Conservation (phyloP, 352 stramenopile species). For the Phytophthora rubi region DNA sequence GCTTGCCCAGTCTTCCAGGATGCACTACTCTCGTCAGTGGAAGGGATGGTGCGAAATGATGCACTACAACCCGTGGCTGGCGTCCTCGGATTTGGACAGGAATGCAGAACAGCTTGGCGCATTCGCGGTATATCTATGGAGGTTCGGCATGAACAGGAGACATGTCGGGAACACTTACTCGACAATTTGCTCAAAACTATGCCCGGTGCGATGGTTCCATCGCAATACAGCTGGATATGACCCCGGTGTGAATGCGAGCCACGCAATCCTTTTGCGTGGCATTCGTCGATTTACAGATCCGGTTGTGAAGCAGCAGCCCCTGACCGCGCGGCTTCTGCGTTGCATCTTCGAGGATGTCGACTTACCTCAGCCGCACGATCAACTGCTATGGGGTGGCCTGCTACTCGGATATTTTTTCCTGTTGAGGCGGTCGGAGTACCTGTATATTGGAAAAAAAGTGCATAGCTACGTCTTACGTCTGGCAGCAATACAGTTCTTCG, state of each 20-base stretch:
- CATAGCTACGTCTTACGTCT: constrained; percentile 24
- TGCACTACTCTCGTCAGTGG: too few species aligned
- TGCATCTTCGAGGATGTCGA: not conserved
- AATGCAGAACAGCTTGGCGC: too few species aligned
- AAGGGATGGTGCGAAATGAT: too few species aligned
- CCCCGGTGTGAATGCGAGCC: constrained; percentile 20
- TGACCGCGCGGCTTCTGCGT: constrained; percentile 10
- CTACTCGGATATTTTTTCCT: constrained; percentile 31
- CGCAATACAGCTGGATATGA: constrained; percentile 24
- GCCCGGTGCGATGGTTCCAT: constrained; percentile 23
- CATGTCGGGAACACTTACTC: constrained; percentile 22
- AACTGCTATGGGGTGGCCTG: constrained; percentile 22
- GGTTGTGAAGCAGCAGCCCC: constrained; percentile 15
- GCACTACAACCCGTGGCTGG: too few species aligned
- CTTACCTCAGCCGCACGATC: not conserved
- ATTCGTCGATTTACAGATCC: constrained; percentile 18
- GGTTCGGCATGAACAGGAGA: too few species aligned
- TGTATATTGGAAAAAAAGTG: constrained; percentile 11
- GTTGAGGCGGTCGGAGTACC: constrained; percentile 17
- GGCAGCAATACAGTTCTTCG: constrained; percentile 3
- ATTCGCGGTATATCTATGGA: too few species aligned
- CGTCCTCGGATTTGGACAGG: too few species aligned
- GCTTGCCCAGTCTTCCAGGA: too few species aligned
- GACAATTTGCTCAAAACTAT: constrained; percentile 1
- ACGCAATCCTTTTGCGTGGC: constrained; percentile 15